Base-by-base conservation (phyloP, 495 filamentous ascomycete genomes). In the Physcia stellaris region DNA sequence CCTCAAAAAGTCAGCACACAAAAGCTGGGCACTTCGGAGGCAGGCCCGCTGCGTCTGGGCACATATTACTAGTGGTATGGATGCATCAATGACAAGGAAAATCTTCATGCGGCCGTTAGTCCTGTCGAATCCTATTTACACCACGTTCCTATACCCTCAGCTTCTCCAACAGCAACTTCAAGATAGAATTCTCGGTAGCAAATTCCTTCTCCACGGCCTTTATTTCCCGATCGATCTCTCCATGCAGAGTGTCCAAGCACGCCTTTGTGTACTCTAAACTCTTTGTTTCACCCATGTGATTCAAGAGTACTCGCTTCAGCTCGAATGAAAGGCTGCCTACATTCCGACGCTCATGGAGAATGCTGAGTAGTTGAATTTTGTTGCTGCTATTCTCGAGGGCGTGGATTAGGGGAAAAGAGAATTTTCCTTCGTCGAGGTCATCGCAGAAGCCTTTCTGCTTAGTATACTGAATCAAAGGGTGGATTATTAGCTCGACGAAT, bases 361-460 rank as follows among this genome's bases (percentile, higher is more conserved):
- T 13, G 26, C 26, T 28, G 26, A 7, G 26, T 7, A 28, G 26
- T 13, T 28, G 26, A 7, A 28, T 28, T 7, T 28, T 28, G 7
- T 13, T 7, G 9, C 9, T 7, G 26, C 13, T 13, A 7, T 7
- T 13, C 13, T 28, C 9, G 26, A 28, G 26, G 13, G 26, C 26
- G 13, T 28, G 26, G 35, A 63, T 50, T 12, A 63, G 41, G 1
- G 57, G 52, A 32, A 57, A 53, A 2, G 56, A 58, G 45, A 48
- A 54, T 43, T 63, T 64, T 4, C 57, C 55, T 45, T 64, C 56
- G 35, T 57, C 56, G 10, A 64, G 52, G 39, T 61, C 57, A 40
- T 59, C 59, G 24, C 46, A 52, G 37, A 61, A 59, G n/a, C 60
- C 57, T 40, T 62, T 61, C 34, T 56, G 46, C 12, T 32, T 39